Percentiles rank a stretch among this genome's conserved stretches.
phyloP scores from a whole-genome alignment of 2,329 filamentous ascomycete species.

The Penicillium sp. region DNA sequence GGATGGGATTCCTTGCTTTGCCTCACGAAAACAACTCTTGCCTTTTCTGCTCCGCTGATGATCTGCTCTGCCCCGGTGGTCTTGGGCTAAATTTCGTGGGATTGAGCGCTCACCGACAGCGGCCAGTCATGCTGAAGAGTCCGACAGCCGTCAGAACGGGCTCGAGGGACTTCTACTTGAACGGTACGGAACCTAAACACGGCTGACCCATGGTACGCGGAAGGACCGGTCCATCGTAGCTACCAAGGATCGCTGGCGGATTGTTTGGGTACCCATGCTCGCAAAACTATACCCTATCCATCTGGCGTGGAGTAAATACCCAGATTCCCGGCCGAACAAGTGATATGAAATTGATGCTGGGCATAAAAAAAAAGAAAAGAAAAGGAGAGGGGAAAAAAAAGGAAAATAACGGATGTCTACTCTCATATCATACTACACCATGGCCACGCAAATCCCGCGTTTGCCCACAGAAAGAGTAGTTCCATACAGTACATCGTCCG shows the following conservation, averaged over 20 bases:
- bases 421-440: neutral
- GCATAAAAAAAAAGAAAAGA: neutral
- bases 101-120: neutral
- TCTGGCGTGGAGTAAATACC: neutral
- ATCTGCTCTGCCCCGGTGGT: conserved; percentile 16
- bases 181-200: neutral
- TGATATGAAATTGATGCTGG: neutral
- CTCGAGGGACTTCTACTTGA: neutral
- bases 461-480: conserved; percentile 4
- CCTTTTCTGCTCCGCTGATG: conserved; percentile 12
- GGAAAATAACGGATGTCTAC: neutral
- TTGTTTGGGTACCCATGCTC: neutral
- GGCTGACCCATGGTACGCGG: neutral
- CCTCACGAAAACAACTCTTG: neutral
- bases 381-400: neutral
- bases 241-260: neutral
- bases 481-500: conserved; percentile 15
- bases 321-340: neutral
- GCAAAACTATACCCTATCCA: neutral
- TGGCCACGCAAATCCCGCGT: conserved; percentile 7
- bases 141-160: conserved; percentile 8
- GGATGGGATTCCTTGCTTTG: neutral
- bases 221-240: neutral
- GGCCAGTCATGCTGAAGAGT: conserved; percentile 13
- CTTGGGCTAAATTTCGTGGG: neutral